Base-by-base conservation (phyloP, 1,139 yeast species). In the Yamadazyma diddensiae region DNA sequence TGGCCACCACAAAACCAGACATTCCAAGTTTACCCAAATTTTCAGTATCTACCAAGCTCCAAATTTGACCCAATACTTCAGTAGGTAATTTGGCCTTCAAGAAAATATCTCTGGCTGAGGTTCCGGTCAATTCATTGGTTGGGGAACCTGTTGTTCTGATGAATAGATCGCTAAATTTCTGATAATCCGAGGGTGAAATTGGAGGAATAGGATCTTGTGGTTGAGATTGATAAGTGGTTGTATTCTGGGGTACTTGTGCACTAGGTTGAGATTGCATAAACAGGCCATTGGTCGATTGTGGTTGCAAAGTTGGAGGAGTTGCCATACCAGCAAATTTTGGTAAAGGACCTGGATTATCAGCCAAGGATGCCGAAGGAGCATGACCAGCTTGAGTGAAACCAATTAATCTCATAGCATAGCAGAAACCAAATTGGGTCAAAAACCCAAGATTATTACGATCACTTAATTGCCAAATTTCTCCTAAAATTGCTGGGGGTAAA, bases 391-490 rank as follows among this genome's bases (percentile, higher is more conserved):
- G 98, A 29, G 87, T 82, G 53, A 87, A 85, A 17, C 95, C 95
- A 52, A 94, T 86, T 46, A 87, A 66, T 55, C 99, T 75, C 77
- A 92, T 73, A 18, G 97, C 96, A 36, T 79, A 72, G 42, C 86
- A 77, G 59, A 94, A 94, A 16, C 92, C 92, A 42, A 74, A 70
- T 52, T 82, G 88, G 46, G 85, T 82, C 45, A 94, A 68, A 53
- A 82, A 85, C 0, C 98, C 99, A 45, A 80, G 72, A 59, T 87
- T 88, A 41, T 79, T 81, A 13, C 76, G 73, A 60, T 92, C 99
- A 11, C 95, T 90, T 29, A 84, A 56, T 55, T 86, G 94, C 98
- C 98, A 94, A 39, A 94, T 82, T 56, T 88, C 94, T 4, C 97
- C 96, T 32, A 92, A 66, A 23, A 77, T 65, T 13, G 79, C 70